These are phyloP conservation scores for Copromyces sp. DNA, from an alignment of 495 filamentous ascomycete species.

Conservation along the genomic window DNA sequence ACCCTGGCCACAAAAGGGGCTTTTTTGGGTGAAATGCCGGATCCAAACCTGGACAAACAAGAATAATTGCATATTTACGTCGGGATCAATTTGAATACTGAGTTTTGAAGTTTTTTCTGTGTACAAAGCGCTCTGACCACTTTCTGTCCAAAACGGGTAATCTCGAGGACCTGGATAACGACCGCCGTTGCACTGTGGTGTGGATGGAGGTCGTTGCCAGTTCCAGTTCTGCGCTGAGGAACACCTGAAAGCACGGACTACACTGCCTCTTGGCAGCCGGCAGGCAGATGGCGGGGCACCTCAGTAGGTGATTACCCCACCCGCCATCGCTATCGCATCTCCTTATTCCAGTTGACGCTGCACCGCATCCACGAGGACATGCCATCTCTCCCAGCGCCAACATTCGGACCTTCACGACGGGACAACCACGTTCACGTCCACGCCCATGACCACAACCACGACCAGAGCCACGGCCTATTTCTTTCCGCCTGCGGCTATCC, in stretches of 20 bases:
- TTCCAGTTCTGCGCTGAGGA: neutral
- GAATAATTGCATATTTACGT: too few relatives aligned
- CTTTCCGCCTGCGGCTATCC: neutral
- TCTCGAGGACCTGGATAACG: too few relatives aligned
- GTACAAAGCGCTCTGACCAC: too few relatives aligned
- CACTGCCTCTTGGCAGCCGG: neutral
- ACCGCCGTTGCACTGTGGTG: neutral
- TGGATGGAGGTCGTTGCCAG: neutral
- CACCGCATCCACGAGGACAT: too few relatives aligned
- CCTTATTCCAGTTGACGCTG: too few relatives aligned
- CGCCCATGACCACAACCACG: neutral
- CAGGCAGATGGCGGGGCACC: neutral
- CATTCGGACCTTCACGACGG: neutral
- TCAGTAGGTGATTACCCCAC: neutral
- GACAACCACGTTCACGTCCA: neutral
- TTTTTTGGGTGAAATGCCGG: too few relatives aligned
- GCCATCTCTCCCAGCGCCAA: neutral
- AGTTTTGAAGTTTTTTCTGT: too few relatives aligned
- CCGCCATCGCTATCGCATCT: neutral
- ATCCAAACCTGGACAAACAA: too few relatives aligned
- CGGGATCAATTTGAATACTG: too few relatives aligned
- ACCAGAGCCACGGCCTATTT: neutral
- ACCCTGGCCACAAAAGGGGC: too few relatives aligned
- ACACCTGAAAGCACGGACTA: neutral
- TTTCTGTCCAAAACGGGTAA: too few relatives aligned